Evolutionary conservation across 1,139 yeast genomes (phyloP).

Genomic region (Geotrichum bryndzae): DNA sequence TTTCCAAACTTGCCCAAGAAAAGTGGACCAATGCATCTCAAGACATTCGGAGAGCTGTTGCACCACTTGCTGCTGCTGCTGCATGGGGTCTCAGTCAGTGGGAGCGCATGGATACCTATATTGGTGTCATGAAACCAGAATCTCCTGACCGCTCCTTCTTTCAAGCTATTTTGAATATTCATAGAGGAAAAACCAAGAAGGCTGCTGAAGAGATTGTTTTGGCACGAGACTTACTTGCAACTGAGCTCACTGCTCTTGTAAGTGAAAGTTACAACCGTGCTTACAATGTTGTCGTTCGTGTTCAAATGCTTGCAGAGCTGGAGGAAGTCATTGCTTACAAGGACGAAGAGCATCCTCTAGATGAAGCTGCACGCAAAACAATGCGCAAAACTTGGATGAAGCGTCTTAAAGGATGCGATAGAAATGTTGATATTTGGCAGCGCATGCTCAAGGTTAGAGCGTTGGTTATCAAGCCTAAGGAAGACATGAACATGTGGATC

Average conservation of each 20-base stretch:
- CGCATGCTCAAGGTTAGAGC: slow-evolving; percentile 91
- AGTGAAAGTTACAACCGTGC: slow-evolving; percentile 97
- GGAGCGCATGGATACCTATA: slow-evolving; percentile 93
- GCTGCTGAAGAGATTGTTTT: slow-evolving; percentile 72
- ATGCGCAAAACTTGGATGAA: slow-evolving; percentile 94
- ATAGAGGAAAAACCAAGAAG: slow-evolving; percentile 76
- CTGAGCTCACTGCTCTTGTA: slow-evolving; percentile 90
- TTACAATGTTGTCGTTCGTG: slow-evolving; percentile 91
- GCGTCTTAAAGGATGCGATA: slow-evolving; percentile 85
- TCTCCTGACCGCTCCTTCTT: slow-evolving; percentile 94
- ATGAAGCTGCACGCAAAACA: slow-evolving; percentile 60
- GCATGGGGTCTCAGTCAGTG: slow-evolving; percentile 99
- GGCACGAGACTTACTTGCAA: slow-evolving; percentile 84
- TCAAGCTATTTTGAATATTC: slow-evolving; percentile 81
- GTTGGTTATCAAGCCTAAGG: slow-evolving; percentile 87
- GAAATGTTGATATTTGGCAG: slow-evolving; percentile 98
- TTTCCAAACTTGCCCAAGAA: slow-evolving; percentile 77
- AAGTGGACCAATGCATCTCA: slow-evolving; percentile 74
- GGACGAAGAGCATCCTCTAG: slow-evolving; percentile 56
- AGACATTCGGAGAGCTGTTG: slow-evolving; percentile 77
- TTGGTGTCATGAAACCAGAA: slow-evolving; percentile 80
- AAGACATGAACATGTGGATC: slow-evolving; percentile 97
- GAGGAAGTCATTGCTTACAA: slow-evolving; percentile 93
- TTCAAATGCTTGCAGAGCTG: slow-evolving; percentile 93
- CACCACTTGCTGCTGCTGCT: slow-evolving; percentile 97